phyloP scores from a whole-genome alignment of 2,329 filamentous ascomycete species.

The Teratosphaeriaceae sp. region DNA sequence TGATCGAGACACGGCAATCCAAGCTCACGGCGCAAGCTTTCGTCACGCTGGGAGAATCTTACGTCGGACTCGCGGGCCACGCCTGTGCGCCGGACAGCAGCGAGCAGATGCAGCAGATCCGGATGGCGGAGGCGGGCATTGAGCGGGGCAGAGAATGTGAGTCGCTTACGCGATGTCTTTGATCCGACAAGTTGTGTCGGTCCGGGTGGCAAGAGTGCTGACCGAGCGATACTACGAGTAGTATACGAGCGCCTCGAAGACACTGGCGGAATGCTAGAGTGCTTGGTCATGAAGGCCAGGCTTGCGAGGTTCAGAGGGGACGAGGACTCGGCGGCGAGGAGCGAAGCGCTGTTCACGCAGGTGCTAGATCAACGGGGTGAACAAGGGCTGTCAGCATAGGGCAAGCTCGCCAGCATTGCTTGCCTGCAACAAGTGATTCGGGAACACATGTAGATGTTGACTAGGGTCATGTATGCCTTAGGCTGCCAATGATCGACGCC shows the following conservation, averaged over 20 bases:
- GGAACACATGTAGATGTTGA: too few species aligned
- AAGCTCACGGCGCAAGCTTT: conserved; percentile 54
- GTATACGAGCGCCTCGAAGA: conserved; percentile 64
- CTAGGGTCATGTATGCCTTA: too few species aligned
- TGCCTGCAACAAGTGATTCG: too few species aligned
- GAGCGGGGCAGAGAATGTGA: conserved; percentile 29
- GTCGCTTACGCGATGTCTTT: conserved; percentile 5
- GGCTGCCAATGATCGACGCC: too few species aligned
- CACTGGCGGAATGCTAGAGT: conserved; percentile 64
- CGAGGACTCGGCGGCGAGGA: conserved; percentile 15
- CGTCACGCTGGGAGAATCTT: conserved; percentile 64
- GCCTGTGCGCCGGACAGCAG: conserved; percentile 26
- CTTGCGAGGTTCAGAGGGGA: conserved; percentile 67
- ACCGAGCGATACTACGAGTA: conserved; percentile 45
- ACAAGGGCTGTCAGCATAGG: too few species aligned
- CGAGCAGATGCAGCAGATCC: conserved; percentile 22
- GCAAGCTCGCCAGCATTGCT: too few species aligned
- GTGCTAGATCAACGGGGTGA: too few species aligned
- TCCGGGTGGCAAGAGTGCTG: neutral
- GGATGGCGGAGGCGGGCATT: conserved; percentile 21
- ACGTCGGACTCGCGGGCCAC: conserved; percentile 67
- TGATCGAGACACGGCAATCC: neutral
- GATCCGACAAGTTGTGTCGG: too few species aligned
- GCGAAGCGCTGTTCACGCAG: conserved; percentile 19
- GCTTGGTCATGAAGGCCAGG: conserved; percentile 74